Percentiles rank a stretch among this genome's conserved stretches.
Conservation (phyloP, 352 stramenopile genomes). For the Pythium apleroticum region DNA sequence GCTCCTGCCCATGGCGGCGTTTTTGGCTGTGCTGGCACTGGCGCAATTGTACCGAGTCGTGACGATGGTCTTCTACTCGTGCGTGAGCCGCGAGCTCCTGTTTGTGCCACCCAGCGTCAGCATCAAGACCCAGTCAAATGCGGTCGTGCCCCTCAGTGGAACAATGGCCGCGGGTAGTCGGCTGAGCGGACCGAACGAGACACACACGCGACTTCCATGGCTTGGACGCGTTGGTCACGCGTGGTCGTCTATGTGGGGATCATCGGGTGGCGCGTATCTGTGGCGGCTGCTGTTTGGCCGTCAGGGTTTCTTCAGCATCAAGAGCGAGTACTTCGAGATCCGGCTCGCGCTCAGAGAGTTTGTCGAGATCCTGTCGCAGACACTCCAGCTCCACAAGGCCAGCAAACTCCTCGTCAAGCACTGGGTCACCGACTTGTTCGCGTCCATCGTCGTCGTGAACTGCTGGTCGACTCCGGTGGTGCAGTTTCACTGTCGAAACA, state of each 20-base stretch:
- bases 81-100: background rate
- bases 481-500: slow-evolving; percentile 9
- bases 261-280: background rate
- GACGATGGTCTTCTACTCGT: slow-evolving; percentile 6
- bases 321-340: slow-evolving; percentile 21
- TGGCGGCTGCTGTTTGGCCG: slow-evolving; percentile 15
- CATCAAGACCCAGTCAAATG: background rate
- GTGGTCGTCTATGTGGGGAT: background rate
- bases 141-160: background rate
- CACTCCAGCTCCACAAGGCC: slow-evolving; percentile 10
- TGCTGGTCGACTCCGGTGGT: slow-evolving; percentile 31
- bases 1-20: slow-evolving; percentile 7
- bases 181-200: no score
- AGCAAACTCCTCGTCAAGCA: slow-evolving; percentile 11
- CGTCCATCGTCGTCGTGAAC: slow-evolving; percentile 24
- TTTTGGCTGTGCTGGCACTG: background rate
- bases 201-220: background rate
- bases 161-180: background rate
- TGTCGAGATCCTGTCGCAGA: slow-evolving; percentile 18
- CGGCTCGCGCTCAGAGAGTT: slow-evolving; percentile 9
- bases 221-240: background rate
- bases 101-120: background rate
- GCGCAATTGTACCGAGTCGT: slow-evolving; percentile 2
- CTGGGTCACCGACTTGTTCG: slow-evolving; percentile 27
- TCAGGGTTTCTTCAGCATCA: slow-evolving; percentile 20